These are phyloP conservation scores for Trichosporon sp. DNA, from an alignment of 1,284 basidiomycete genomes.

Conservation along the genomic window DNA sequence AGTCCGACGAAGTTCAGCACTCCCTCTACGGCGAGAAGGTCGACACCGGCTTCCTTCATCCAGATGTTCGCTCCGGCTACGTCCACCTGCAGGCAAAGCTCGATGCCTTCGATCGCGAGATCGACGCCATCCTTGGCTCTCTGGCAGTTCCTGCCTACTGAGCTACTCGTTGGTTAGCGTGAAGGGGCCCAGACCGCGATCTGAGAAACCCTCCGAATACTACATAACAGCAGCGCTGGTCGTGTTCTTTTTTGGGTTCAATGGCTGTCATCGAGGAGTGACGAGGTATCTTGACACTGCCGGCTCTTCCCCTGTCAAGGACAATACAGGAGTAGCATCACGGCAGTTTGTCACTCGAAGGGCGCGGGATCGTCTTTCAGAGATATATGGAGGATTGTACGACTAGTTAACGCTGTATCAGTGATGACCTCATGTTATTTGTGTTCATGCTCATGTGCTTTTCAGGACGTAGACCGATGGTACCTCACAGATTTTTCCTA, in stretches of 20 bases:
- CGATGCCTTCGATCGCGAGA: conserved; percentile 70
- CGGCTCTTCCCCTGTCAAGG: background rate
- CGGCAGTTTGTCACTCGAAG: background rate
- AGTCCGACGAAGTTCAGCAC: conserved; percentile 68
- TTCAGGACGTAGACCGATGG: background rate
- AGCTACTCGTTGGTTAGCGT: background rate
- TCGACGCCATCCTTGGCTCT: conserved; percentile 66
- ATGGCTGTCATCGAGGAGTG: background rate
- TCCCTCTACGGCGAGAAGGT: conserved; percentile 66
- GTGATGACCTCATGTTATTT: conserved; percentile 19
- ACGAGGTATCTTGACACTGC: background rate
- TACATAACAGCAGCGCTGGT: conserved; percentile 1
- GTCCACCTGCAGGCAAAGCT: conserved; percentile 69
- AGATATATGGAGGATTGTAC: conserved; percentile 5
- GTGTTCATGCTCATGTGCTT: conserved; percentile 5
- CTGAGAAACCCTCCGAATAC: background rate
- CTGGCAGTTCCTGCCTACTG: conserved; percentile 27
- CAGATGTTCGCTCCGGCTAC: conserved; percentile 71
- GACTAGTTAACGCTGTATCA: conserved; percentile 19
- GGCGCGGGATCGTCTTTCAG: conserved; percentile 6
- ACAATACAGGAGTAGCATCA: background rate
- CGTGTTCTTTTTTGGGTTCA: background rate
- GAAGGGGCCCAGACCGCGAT: background rate
- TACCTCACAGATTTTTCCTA: background rate
- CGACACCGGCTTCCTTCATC: conserved; percentile 67